Percentiles rank a stretch among this genome's conserved stretches.
Evolutionary conservation across 2,329 filamentous ascomycete genomes (phyloP).

Genomic region (Colletotrichum salicis): DNA sequence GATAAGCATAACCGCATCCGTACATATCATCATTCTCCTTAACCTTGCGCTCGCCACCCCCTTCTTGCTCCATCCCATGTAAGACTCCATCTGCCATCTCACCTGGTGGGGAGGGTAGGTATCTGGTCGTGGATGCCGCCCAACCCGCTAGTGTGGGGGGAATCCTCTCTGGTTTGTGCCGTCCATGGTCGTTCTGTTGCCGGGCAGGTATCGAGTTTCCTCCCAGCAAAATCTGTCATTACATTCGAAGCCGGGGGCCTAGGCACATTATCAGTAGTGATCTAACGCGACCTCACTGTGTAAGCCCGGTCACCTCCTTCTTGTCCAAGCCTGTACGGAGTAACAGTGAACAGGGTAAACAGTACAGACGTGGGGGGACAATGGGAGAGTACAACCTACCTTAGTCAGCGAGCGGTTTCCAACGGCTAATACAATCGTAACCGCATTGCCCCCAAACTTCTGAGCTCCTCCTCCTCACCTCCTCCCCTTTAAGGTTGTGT

Average conservation of each 20-base stretch:
- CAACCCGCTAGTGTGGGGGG: conserved; percentile 1
- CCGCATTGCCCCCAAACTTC: background rate
- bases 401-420: conserved; percentile 6
- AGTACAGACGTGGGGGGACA: background rate
- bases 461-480: background rate
- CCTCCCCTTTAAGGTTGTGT: background rate
- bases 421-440: conserved; percentile 6
- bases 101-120: background rate
- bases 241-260: background rate
- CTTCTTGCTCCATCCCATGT: background rate
- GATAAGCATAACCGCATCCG: background rate
- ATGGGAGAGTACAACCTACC: background rate
- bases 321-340: too few relatives aligned
- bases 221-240: background rate
- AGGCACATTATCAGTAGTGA: background rate
- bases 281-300: background rate
- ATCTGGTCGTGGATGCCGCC: background rate
- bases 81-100: background rate
- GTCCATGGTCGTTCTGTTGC: background rate
- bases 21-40: background rate
- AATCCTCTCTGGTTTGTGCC: background rate
- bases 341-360: background rate
- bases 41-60: background rate
- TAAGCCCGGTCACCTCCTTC: background rate
- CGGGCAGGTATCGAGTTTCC: background rate